These are phyloP conservation scores for Penicillium brasilianum DNA, from an alignment of 2,329 filamentous ascomycete species.

Conservation along the genomic window DNA sequence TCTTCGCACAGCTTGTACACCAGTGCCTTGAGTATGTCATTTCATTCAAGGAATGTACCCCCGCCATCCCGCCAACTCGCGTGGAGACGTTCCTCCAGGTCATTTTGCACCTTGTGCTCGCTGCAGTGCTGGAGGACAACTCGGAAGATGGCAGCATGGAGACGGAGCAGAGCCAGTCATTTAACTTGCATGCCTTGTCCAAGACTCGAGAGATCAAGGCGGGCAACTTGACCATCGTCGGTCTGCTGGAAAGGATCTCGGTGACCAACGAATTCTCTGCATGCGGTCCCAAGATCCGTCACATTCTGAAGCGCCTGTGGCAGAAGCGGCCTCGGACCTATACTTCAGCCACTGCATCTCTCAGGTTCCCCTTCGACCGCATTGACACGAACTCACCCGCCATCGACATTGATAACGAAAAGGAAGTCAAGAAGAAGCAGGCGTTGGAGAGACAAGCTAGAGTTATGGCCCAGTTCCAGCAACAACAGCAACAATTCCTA, in stretches of 20 bases:
- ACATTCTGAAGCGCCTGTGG: constrained; percentile 83
- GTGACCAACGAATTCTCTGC: constrained; percentile 76
- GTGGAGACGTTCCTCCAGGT: constrained; percentile 92
- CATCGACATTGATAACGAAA: constrained; percentile 61
- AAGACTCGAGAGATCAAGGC: constrained; percentile 58
- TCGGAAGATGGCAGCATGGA: constrained; percentile 59
- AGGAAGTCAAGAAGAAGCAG: constrained; percentile 85
- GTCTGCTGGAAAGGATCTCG: constrained; percentile 58
- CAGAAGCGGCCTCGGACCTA: constrained; percentile 79
- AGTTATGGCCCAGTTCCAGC: constrained; percentile 97
- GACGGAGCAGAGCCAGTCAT: constrained; percentile 63
- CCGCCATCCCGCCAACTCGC: constrained; percentile 77
- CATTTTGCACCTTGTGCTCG: constrained; percentile 81
- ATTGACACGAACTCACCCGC: constrained; percentile 85
- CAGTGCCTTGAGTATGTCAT: constrained; percentile 84
- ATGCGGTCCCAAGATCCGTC: constrained; percentile 80
- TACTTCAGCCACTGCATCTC: constrained; percentile 65
- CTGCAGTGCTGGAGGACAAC: constrained; percentile 84
- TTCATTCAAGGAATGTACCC: constrained; percentile 69
- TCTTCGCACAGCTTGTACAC: constrained; percentile 90
- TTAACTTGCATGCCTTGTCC: constrained; percentile 72
- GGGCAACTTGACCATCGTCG: constrained; percentile 56
- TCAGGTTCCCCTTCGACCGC: constrained; percentile 72
- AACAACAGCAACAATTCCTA: constrained; percentile 94
- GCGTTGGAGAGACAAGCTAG: constrained; percentile 86